Percentiles rank a stretch among this genome's conserved stretches.
These are phyloP conservation scores for Ceriops decandra DNA, from an alignment of 345 rosid species.

Conservation along the genomic window DNA sequence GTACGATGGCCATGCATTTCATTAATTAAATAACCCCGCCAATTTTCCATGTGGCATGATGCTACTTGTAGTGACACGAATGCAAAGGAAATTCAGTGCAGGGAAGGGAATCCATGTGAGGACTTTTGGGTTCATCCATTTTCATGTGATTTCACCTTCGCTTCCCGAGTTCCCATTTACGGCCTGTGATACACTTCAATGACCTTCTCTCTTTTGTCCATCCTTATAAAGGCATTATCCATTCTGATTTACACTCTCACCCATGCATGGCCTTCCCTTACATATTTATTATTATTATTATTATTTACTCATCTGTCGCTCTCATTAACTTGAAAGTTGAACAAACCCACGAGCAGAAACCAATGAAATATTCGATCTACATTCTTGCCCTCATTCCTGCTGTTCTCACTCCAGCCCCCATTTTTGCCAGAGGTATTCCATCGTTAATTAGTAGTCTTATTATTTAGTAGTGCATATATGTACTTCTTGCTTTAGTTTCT, in stretches of 20 bases:
- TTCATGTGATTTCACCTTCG: conserved; percentile 18
- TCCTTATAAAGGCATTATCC: neutral
- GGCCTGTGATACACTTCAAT: conserved; percentile 20
- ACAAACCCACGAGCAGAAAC: no score
- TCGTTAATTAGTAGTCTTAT: neutral
- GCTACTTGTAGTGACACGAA: neutral
- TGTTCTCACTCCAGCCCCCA: neutral
- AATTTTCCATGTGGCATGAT: neutral
- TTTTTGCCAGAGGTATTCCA: neutral
- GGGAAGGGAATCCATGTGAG: conserved; percentile 13
- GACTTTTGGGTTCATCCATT: conserved; percentile 5
- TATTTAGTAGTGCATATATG: no score
- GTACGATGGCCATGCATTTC: no score
- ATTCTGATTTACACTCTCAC: no score
- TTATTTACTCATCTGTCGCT: no score
- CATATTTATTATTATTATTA: neutral
- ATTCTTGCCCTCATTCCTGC: neutral
- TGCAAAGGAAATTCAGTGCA: neutral
- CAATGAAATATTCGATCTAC: conserved; percentile 4
- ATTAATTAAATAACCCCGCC: no score
- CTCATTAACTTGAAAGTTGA: neutral
- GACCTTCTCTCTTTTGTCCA: neutral
- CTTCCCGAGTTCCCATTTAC: neutral
- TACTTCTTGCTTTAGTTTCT: no score
- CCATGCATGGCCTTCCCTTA: neutral